These are phyloP conservation scores for Gonium pectorale DNA, from an alignment of 139 green algal genomes.

Conservation along the genomic window DNA sequence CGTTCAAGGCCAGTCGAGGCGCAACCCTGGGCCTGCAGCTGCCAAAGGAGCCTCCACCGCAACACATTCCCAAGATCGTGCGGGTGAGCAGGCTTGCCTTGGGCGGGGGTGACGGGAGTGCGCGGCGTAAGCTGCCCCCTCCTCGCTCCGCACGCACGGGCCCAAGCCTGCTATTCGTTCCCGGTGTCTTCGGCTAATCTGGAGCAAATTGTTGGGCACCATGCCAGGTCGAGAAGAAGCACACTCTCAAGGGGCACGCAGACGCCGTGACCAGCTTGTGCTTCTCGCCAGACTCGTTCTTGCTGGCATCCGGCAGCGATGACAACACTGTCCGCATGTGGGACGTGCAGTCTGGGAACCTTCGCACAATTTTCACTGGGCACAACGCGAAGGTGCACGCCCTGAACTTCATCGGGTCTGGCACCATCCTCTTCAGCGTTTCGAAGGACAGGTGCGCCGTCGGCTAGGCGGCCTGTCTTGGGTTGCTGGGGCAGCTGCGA, in stretches of 20 bases:
- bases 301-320: constrained; percentile 54
- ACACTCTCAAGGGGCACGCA: constrained; percentile 58
- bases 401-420: constrained; percentile 53
- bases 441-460: constrained; percentile 46
- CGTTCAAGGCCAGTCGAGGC: not conserved
- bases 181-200: not conserved
- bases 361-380: constrained; percentile 60
- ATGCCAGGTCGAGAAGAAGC: constrained; percentile 51
- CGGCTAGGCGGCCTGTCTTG: no score
- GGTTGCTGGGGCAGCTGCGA: no score
- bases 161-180: not conserved
- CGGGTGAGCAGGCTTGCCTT: constrained; percentile 27
- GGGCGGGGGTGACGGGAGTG: no score
- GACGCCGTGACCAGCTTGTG: constrained; percentile 43
- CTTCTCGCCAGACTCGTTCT: constrained; percentile 56
- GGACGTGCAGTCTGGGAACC: constrained; percentile 49
- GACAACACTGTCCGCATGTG: constrained; percentile 63
- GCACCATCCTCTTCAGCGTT: constrained; percentile 61
- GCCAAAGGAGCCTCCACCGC: constrained; percentile 28
- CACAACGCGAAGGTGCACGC: constrained; percentile 53
- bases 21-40: constrained; percentile 26
- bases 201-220: not conserved
- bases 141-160: not conserved
- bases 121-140: no score
- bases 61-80: constrained; percentile 44